These are phyloP conservation scores for Suhomyces guaymorum DNA, from an alignment of 1,139 yeast species.

Conservation along the genomic window DNA sequence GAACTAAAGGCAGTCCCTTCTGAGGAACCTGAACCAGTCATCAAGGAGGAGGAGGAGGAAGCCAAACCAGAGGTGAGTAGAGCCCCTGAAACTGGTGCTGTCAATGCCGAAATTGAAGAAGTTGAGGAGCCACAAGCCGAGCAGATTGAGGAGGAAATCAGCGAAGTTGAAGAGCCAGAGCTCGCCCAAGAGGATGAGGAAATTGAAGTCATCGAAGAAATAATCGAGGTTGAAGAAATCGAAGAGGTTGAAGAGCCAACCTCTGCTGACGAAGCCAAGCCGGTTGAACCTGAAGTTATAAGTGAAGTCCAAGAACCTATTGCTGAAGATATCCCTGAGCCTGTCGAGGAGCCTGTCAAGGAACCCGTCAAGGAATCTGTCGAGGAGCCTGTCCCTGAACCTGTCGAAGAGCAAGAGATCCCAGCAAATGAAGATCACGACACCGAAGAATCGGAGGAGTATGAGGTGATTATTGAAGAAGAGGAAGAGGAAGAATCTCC, in stretches of 20 bases:
- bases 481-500: background rate
- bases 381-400: background rate
- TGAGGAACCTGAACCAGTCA: background rate
- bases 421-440: background rate
- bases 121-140: background rate
- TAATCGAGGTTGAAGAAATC: background rate
- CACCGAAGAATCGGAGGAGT: background rate
- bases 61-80: no score
- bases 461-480: background rate
- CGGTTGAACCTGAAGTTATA: no score
- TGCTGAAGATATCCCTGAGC: no score
- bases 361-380: background rate
- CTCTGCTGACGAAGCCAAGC: background rate
- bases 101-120: background rate
- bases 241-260: constrained; percentile 5
- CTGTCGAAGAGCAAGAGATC: background rate
- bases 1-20: background rate
- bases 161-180: background rate
- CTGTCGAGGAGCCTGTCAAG: no score
- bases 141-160: background rate
- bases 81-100: background rate
- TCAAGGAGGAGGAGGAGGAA: no score
- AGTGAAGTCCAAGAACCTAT: no score
- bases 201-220: background rate
- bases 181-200: background rate